Evolutionary conservation across 2,329 filamentous ascomycete species (phyloP), one percentile per base, ranked within the genome.

Genomic region (Botrytis fabae): DNA sequence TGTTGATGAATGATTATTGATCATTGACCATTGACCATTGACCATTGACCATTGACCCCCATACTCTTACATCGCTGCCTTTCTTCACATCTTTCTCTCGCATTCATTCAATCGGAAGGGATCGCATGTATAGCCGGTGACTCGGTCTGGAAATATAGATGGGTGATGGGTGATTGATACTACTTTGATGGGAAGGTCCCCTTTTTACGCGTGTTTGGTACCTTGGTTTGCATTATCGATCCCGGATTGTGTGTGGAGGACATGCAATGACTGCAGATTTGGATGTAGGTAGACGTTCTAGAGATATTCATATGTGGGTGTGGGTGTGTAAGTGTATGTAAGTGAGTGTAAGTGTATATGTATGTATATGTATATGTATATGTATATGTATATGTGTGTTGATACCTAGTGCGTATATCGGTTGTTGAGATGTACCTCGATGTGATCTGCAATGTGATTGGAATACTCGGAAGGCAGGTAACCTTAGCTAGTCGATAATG

Each of bases 21-120:
- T 9, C 38, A 38, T 38, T 38, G 48, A 51, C 3, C 32, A 38
- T 38, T 38, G 48, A 51, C 3, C 32, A 28, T 28, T 28, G 28
- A 28, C 32, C 32, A 35, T 35, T 35, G 46, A 51, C 22, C 35
- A 38, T 38, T 38, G 48, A 51, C 25, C 68, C 54, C 40, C 28
- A 42, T 70, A 61, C 40, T 38, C 9, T 35, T 20, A 8, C 25
- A 61, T 38, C 38, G 38, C 7, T 61, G 42, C 40, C 25, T 59
- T 54, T 59, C 14, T 40, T 22, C 8, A 40, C 22, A 40, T 20
- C 59, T 70, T n/a, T 44, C 35, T 54, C 44, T 46, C 32, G 32
- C 32, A 32, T 32, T 64, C 44, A 65, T 32, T 68, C 64, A 66
- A 71, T 71, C 69, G 69, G 61, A 71, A 66, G 38, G 46, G 18